Evolutionary conservation across 1,284 basidiomycete genomes (phyloP), one percentile per base, ranked within the genome.

Genomic region (Porodaedalea pini): DNA sequence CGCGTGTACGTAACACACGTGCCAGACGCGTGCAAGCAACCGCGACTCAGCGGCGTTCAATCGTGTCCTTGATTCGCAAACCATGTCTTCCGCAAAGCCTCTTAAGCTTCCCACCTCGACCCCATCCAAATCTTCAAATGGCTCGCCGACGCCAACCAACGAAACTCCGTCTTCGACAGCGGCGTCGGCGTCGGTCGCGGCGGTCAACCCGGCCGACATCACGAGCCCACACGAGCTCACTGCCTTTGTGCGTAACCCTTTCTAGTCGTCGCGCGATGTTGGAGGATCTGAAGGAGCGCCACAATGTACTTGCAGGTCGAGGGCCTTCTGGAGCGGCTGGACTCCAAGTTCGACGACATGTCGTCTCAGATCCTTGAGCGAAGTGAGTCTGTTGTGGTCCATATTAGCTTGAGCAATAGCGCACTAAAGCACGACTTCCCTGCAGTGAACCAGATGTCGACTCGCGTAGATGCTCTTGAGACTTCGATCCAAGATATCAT

Each of bases 201-300:
- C 59, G 36, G 21, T 57, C 19, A 74, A 71, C 53, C 73, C 79
- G 2, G 69, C 70, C 55, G 86, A 88, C 65, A 89, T 89, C 43
- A 88, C 88, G 2, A 89, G 87, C 64, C 89, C 89, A 2, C 89
- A 92, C 67, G 89, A 92, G 66, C 70, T 92, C 61, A 92, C 90
- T 25, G 88, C 86, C 25, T 92, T 90, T 71, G 90, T 90, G 68
- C 68, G 85, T 76, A 36, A 25, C 41, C 45, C 27, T 39, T 48
- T 39, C 50, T 48, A 40, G 23, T 29, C 15, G n/a, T 37, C 54
- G 41, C 21, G 11, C 31, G 13, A 32, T 11, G 17, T 19, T 21
- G 41, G 11, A 19, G 29, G 37, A 48, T 15, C 43, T 49, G 43
- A 29, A 47, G 23, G 11, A 34, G 21, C 6, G 43, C 15, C 2